Base-by-base conservation (phyloP, 1,284 basidiomycete species). In the Fomitiporia mediterranea region DNA sequence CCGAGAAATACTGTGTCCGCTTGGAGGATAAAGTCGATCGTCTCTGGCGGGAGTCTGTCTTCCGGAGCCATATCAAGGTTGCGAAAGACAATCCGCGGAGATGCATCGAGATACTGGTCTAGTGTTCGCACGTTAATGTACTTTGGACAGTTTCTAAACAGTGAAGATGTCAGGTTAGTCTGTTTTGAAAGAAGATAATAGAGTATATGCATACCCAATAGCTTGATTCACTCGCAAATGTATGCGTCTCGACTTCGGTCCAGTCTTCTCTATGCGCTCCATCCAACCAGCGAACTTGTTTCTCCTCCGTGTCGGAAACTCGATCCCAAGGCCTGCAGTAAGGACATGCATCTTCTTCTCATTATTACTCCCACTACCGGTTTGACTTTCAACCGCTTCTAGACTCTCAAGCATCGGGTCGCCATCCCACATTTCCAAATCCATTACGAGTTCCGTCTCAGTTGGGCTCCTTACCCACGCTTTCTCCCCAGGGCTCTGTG, bases 231-330 rank as follows among this genome's bases (percentile, higher is more conserved):
- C 79, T 3, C 56, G 53, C 27, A 77, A 30, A 47, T 68, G 51
- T 28, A 73, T 61, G 1, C 60, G 43, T 21, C 68, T 58, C 5
- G 65, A 67, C 6, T 53, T 47, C 35, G 64, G 62, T 27, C 60
- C 58, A 1, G 55, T 38, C 51, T 64, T 57, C 44, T 71, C 63
- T 6, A 76, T 49, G 3, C 65, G 65, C 2, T 66, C 63, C 15
- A 82, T 67, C 35, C 65, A 66, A 2, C 84, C 84, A 0, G 82
- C 82, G 60, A 86, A 79, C 65, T 85, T 86, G 61, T 83, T 83
- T 44, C 84, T 70, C 58, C 81, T 65, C 19, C 83, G 67, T 0
- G 80, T 83, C 21, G 75, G 67, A 51, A 83, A 76, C 59, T 85
- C 80, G 51, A 86, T 73, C 0, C 84, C 83, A 32, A 86, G 76